Evolutionary conservation across 2,329 filamentous ascomycete species (phyloP).

Genomic region (Diaporthe citriasiana): DNA sequence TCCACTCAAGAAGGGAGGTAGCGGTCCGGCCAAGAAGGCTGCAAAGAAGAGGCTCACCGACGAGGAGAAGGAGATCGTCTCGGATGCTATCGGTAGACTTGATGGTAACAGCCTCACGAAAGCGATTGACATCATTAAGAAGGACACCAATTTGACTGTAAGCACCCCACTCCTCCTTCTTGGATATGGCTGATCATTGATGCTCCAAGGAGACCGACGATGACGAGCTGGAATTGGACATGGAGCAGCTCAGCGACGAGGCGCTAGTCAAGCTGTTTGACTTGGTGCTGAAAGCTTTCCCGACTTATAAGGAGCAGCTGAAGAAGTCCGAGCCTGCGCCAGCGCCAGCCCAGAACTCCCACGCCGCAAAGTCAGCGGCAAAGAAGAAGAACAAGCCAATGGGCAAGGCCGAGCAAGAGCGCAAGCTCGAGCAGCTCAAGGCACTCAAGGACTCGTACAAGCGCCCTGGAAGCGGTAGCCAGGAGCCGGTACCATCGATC

Average conservation of each 20-base stretch:
- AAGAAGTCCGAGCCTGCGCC: constrained; percentile 50
- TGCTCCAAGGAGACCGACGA: constrained; percentile 67
- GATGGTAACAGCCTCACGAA: constrained; percentile 82
- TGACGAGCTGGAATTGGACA: constrained; percentile 72
- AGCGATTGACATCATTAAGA: constrained; percentile 91
- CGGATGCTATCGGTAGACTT: constrained; percentile 85
- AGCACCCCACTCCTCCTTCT: constrained; percentile 48
- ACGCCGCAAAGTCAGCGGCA: constrained; percentile 57
- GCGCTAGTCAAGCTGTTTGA: constrained; percentile 67
- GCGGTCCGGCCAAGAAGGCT: constrained; percentile 51
- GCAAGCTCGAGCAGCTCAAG: constrained; percentile 74
- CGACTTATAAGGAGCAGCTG: constrained; percentile 52
- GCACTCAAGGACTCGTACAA: constrained; percentile 69
- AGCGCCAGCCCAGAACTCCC: constrained; percentile 40
- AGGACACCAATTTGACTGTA: constrained; percentile 83
- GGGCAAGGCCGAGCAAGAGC: constrained; percentile 79
- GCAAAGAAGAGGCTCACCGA: constrained; percentile 77
- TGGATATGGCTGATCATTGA: constrained; percentile 47
- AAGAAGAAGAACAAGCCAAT: constrained; percentile 84
- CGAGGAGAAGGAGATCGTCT: constrained; percentile 92
- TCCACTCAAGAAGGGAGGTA: constrained; percentile 54
- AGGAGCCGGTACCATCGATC: constrained; percentile 58
- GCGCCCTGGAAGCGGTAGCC: constrained; percentile 62
- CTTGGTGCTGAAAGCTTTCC: constrained; percentile 57
- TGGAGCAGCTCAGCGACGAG: constrained; percentile 69